Evolutionary conservation across 1,284 basidiomycete species (phyloP).

Genomic region (Cystobasidium sp.): DNA sequence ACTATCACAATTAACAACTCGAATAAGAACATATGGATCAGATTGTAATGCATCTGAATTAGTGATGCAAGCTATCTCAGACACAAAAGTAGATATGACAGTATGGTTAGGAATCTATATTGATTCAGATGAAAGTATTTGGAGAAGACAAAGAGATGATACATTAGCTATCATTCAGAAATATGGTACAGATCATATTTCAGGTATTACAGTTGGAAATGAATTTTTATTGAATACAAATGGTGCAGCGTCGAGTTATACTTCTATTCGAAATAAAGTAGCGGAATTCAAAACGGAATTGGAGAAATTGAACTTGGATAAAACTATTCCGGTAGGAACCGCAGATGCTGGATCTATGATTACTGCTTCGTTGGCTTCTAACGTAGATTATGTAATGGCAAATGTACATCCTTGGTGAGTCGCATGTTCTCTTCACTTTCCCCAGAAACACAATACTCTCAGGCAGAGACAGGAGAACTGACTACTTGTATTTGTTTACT

Average conservation of each 20-base stretch:
- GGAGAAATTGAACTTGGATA: slow-evolving; percentile 60
- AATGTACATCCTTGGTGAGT: slow-evolving; percentile 78
- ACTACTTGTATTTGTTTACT: slow-evolving; percentile 25
- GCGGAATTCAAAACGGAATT: slow-evolving; percentile 66
- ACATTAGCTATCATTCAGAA: slow-evolving; percentile 72
- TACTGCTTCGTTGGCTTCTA: slow-evolving; percentile 68
- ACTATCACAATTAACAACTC: slow-evolving; percentile 51
- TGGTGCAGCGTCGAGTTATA: slow-evolving; percentile 32
- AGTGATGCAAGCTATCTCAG: slow-evolving; percentile 76
- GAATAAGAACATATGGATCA: slow-evolving; percentile 53
- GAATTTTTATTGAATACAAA: slow-evolving; percentile 50
- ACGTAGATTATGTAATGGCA: slow-evolving; percentile 71
- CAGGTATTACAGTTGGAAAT: slow-evolving; percentile 69
- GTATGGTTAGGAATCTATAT: slow-evolving; percentile 84
- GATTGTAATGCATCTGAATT: slow-evolving; percentile 64
- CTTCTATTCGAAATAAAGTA: slow-evolving; percentile 68
- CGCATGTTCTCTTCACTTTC: no score
- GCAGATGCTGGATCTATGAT: slow-evolving; percentile 89
- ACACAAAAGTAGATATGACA: slow-evolving; percentile 83
- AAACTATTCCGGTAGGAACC: slow-evolving; percentile 75
- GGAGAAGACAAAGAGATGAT: slow-evolving; percentile 70
- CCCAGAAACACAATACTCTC: no score
- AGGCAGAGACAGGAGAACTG: background rate
- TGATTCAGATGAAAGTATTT: slow-evolving; percentile 62
- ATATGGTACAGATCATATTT: slow-evolving; percentile 77